These are phyloP conservation scores for Candida maesae DNA, from an alignment of 805 yeast species.

Conservation along the genomic window DNA sequence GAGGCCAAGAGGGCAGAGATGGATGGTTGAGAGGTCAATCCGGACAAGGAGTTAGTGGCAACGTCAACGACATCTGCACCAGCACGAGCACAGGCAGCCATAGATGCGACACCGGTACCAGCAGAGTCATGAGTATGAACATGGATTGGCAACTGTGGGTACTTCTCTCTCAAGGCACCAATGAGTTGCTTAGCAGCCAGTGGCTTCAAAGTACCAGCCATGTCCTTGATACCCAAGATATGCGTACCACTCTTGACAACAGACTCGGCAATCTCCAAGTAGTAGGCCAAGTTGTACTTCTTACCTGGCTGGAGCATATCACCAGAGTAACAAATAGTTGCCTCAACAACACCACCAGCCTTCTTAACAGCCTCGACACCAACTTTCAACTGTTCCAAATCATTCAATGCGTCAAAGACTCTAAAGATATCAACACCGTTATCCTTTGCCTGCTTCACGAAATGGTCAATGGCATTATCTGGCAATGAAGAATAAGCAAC, in stretches of 20 bases:
- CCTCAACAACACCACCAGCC: slow-evolving; percentile 99
- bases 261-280: slow-evolving; percentile 73
- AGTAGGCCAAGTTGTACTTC: slow-evolving; percentile 92
- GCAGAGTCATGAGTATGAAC: slow-evolving; percentile 99
- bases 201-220: slow-evolving; percentile 99
- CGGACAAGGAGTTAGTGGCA: slow-evolving; percentile 96
- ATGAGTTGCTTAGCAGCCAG: slow-evolving; percentile 82
- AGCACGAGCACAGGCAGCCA: slow-evolving; percentile 89
- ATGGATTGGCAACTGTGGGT: slow-evolving; percentile 94
- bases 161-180: slow-evolving; percentile 74
- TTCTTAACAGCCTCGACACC: slow-evolving; percentile 97
- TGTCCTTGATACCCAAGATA: slow-evolving; percentile 95
- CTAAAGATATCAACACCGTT: slow-evolving; percentile 97
- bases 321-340: slow-evolving; percentile 98
- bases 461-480: slow-evolving; percentile 97
- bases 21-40: slow-evolving; percentile 98
- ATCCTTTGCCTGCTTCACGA: slow-evolving; percentile 90
- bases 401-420: slow-evolving; percentile 96
- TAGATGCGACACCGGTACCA: slow-evolving; percentile 97
- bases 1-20: slow-evolving; percentile 91
- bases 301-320: slow-evolving; percentile 96
- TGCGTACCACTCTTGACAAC: slow-evolving; percentile 95
- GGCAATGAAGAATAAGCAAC: slow-evolving; percentile 97
- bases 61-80: slow-evolving; percentile 99
- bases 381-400: slow-evolving; percentile 91